phyloP scores from a whole-genome alignment of 306 rosid genomes.

The Oemleria cerasiformis region DNA sequence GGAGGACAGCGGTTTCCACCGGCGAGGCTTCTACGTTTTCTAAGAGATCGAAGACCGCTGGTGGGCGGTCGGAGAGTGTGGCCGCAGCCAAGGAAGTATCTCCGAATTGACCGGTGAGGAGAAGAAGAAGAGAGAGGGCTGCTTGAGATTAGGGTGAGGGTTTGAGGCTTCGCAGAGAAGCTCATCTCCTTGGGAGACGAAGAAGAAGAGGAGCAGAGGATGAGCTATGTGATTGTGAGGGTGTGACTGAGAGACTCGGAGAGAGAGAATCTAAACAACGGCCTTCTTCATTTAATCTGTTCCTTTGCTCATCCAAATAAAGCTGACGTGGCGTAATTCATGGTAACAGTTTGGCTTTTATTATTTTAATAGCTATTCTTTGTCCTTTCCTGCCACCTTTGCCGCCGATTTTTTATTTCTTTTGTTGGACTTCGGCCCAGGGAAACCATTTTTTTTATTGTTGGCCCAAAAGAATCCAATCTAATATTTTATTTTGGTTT shows the following conservation, averaged over 20 bases:
- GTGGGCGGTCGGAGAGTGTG: constrained; percentile 50
- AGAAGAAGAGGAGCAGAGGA: constrained; percentile 34
- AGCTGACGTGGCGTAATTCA: constrained; percentile 29
- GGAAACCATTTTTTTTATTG: too few relatives aligned
- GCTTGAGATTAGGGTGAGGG: constrained; percentile 37
- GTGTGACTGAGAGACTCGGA: background rate
- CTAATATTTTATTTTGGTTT: too few relatives aligned
- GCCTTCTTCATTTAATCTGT: constrained; percentile 7
- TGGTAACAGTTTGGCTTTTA: constrained; percentile 1
- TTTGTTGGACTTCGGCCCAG: background rate
- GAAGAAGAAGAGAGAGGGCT: constrained; percentile 25
- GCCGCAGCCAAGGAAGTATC: constrained; percentile 53
- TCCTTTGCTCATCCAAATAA: constrained; percentile 21
- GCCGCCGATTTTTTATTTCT: background rate
- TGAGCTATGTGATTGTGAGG: constrained; percentile 15
- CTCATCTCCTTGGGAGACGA: constrained; percentile 48
- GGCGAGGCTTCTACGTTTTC: constrained; percentile 13
- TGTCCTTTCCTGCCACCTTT: background rate
- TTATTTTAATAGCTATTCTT: background rate
- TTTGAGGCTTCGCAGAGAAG: constrained; percentile 47
- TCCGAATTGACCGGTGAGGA: constrained; percentile 38
- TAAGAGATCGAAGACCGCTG: constrained; percentile 36
- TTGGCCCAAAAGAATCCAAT: background rate
- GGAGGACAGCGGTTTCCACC: constrained; percentile 30
- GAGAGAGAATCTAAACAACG: constrained; percentile 7